Percentiles rank a stretch among this genome's conserved stretches.
Evolutionary conservation across 2,329 filamentous ascomycete species (phyloP).

Genomic region (Phialophora expanda): DNA sequence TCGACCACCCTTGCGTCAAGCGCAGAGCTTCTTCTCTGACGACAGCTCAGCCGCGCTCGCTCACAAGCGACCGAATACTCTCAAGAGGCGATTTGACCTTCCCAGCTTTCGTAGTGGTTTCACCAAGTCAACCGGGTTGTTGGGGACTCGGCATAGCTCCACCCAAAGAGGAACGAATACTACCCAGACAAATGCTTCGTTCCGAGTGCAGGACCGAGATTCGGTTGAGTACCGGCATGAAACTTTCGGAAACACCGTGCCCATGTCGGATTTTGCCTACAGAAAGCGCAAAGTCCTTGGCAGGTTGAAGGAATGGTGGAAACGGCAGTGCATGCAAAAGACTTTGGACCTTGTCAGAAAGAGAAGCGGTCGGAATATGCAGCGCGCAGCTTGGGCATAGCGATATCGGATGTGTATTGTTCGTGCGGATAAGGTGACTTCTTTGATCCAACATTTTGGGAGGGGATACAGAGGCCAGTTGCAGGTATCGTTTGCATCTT

Average conservation of each 20-base stretch:
- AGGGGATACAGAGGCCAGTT: not conserved
- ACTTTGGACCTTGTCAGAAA: conserved; percentile 26
- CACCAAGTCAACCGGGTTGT: conserved; percentile 28
- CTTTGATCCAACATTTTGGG: conserved; percentile 1
- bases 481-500: conserved; percentile 7
- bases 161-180: conserved; percentile 10
- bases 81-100: conserved; percentile 31
- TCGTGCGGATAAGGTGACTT: not conserved
- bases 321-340: conserved; percentile 35
- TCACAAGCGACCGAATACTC: conserved; percentile 12
- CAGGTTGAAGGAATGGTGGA: conserved; percentile 38
- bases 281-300: conserved; percentile 38
- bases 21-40: conserved; percentile 48
- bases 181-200: conserved; percentile 19
- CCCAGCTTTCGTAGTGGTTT: conserved; percentile 32
- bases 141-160: conserved; percentile 23
- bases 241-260: conserved; percentile 26
- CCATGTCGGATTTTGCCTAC: conserved; percentile 40
- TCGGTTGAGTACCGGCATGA: conserved; percentile 29
- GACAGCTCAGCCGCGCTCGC: conserved; percentile 43
- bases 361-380: conserved; percentile 23
- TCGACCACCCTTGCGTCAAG: conserved; percentile 39
- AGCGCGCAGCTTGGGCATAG: conserved; percentile 21
- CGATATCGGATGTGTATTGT: conserved; percentile 1
- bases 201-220: conserved; percentile 26